Evolutionary conservation across 2,329 filamentous ascomycete species (phyloP).

Genomic region (Aspergillus aculeatinus): DNA sequence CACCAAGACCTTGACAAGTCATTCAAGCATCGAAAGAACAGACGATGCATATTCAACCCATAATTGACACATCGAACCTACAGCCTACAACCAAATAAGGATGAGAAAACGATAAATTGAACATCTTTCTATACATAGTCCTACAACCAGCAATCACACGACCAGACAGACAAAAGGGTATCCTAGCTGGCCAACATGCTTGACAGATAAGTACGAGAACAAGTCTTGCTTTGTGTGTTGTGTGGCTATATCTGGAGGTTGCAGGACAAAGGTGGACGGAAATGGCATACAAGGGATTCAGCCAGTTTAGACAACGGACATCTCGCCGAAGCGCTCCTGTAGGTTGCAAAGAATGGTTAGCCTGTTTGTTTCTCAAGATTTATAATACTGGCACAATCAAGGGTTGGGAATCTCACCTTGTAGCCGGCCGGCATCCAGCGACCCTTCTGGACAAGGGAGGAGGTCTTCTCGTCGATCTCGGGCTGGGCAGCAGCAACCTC

Average conservation of each 20-base stretch:
- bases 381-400: background rate
- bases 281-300: slow-evolving; percentile 23
- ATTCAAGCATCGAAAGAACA: too few relatives aligned
- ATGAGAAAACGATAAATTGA: slow-evolving; percentile 31
- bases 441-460: slow-evolving; percentile 92
- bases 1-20: too few relatives aligned
- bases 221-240: slow-evolving; percentile 18
- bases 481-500: slow-evolving; percentile 92
- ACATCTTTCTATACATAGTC: slow-evolving; percentile 43
- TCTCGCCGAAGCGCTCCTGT: slow-evolving; percentile 98
- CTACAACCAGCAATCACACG: slow-evolving; percentile 32
- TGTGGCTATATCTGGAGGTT: slow-evolving; percentile 28
- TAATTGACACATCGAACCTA: background rate
- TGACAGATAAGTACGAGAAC: slow-evolving; percentile 27
- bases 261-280: slow-evolving; percentile 31
- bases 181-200: slow-evolving; percentile 23
- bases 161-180: slow-evolving; percentile 24
- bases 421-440: slow-evolving; percentile 98
- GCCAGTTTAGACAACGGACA: slow-evolving; percentile 79
- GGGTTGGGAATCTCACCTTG: slow-evolving; percentile 68
- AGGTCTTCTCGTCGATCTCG: slow-evolving; percentile 96
- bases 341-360: slow-evolving; percentile 22
- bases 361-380: background rate
- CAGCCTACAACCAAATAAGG: background rate
- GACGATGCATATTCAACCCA: background rate